Conservation (phyloP, 768 basidiomycete genomes). For the Clitopilus passeckerianus region DNA sequence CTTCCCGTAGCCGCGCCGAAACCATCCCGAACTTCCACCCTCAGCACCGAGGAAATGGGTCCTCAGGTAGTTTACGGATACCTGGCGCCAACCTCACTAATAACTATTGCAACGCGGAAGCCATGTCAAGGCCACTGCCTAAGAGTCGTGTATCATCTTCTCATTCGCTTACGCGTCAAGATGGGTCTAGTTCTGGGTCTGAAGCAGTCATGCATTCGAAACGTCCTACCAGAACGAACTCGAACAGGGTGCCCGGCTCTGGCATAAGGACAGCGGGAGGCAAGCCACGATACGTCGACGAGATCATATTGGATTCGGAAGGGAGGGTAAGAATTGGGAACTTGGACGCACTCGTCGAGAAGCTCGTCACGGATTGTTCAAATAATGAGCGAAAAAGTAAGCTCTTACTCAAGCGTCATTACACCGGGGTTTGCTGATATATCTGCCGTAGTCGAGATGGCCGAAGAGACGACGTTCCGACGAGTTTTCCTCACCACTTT, state of each 20-base stretch:
- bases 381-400: slow-evolving; percentile 48
- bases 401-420: slow-evolving; percentile 19
- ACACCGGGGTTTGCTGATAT: background rate
- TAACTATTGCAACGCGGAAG: background rate
- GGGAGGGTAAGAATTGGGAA: slow-evolving; percentile 68
- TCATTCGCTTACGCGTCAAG: background rate
- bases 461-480: slow-evolving; percentile 33
- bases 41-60: background rate
- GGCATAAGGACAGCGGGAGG: background rate
- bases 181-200: background rate
- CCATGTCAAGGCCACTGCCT: background rate
- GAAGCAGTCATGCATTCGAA: background rate
- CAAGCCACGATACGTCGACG: slow-evolving; percentile 27
- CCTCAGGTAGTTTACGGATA: background rate
- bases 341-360: slow-evolving; percentile 66
- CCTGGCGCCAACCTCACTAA: background rate
- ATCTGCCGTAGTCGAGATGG: slow-evolving; percentile 8
- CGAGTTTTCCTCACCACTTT: slow-evolving; percentile 81
- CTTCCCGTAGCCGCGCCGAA: background rate
- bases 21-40: background rate
- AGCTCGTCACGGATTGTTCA: slow-evolving; percentile 44
- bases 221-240: background rate
- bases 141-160: background rate
- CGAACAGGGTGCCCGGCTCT: background rate
- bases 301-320: slow-evolving; percentile 61